phyloP scores from a whole-genome alignment of 768 basidiomycete species.

The Mycena maculata region DNA sequence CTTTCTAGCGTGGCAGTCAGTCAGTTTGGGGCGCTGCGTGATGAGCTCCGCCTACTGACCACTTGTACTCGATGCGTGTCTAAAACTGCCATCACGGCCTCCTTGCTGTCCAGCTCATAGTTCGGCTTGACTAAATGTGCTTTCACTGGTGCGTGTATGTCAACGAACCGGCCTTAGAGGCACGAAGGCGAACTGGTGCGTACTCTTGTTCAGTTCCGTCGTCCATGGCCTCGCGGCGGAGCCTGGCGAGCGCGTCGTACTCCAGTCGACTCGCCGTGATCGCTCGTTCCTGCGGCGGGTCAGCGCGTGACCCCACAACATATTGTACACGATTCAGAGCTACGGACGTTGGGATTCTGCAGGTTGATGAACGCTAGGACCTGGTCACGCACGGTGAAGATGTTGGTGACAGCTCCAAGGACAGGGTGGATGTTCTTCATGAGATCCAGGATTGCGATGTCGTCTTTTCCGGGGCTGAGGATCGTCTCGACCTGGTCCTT shows the following conservation, averaged over 20 bases:
- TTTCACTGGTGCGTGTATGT: slow-evolving; percentile 15
- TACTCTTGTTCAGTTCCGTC: slow-evolving; percentile 5
- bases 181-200: not conserved
- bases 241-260: slow-evolving; percentile 20
- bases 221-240: slow-evolving; percentile 23
- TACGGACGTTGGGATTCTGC: slow-evolving; percentile 10
- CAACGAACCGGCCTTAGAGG: not conserved
- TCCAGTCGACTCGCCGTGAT: slow-evolving; percentile 27
- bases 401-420: slow-evolving; percentile 9
- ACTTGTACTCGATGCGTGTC: slow-evolving; percentile 28
- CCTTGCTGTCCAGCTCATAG: slow-evolving; percentile 30
- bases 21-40: not conserved
- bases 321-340: not conserved
- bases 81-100: slow-evolving; percentile 30
- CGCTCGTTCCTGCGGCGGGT: not conserved
- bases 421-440: slow-evolving; percentile 16
- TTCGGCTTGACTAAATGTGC: slow-evolving; percentile 11
- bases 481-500: slow-evolving; percentile 17
- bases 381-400: slow-evolving; percentile 17
- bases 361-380: slow-evolving; percentile 17
- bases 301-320: not conserved
- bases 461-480: slow-evolving; percentile 10
- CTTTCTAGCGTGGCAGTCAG: slow-evolving; percentile 6
- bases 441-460: slow-evolving; percentile 9
- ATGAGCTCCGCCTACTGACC: slow-evolving; percentile 15